Evolutionary conservation across 129 eudicot genomes (phyloP), one percentile per base, ranked within the genome.

Genomic region (Heracleum sosnowskyi): DNA sequence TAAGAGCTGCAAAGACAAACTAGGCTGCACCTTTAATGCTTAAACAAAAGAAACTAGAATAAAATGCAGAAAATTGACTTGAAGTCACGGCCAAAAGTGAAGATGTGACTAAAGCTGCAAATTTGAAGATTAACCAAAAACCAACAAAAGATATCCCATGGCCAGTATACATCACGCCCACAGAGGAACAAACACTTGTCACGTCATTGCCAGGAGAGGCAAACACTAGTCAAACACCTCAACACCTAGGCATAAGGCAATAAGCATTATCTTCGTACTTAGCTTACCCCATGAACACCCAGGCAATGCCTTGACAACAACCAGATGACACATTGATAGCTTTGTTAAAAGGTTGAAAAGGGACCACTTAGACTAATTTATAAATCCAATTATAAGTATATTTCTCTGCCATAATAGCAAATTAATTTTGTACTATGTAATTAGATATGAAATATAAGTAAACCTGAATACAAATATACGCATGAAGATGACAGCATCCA

Each of bases 401-500:
- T 39, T 24, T 31, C 40, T 76, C 42, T 47, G 31, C 37, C 76
- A 53, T 66, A 28, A 66, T 10, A 13, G 33, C 60, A 24, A 31
- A 51, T 20, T 24, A 33, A 17, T n/a, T 51, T 16, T n/a, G 11
- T 57, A n/a, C n/a, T n/a, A 5, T 34, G 17, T 31, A 53, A 36
- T 46, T 10, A n/a, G 45, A 39, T 73, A 29, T 74, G 64, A 24
- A 76, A 64, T 15, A 13, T 29, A 45, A 31, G 33, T 73, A 74
- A 44, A 96, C 99, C 99, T 86, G 86, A 96, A 88, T 70, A 81
- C 81, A 82, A 88, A 83, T 47, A 89, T 82, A 78, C 94, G 90
- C 89, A 96, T 90, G 82, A 96, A 90, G 55, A 96, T 97, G 29
- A 96, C 88, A 73, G 96, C 99, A 83, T 96, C 99, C 83, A 96